A percentile compares a stretch with the other conserved stretches of the same genome.
Conservation (phyloP, 768 basidiomycete species). For the Neoboletus subvelutipes region DNA sequence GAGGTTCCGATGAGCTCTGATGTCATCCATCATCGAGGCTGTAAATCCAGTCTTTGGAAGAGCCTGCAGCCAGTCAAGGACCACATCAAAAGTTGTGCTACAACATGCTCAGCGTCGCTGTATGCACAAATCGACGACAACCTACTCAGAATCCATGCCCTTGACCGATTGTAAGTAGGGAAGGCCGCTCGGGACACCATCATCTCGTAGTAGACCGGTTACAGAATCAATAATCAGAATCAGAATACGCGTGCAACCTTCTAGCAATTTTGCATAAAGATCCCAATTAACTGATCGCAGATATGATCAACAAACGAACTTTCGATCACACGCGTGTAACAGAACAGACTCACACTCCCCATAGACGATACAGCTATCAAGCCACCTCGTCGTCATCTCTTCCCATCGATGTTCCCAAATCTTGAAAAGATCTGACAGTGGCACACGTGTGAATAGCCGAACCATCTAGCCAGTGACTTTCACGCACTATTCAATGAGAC, state of each 20-base stretch:
- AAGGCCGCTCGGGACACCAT: constrained; percentile 28
- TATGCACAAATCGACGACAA: neutral
- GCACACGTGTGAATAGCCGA: neutral
- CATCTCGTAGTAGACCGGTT: constrained; percentile 29
- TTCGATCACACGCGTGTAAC: neutral
- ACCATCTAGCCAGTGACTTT: constrained; percentile 12
- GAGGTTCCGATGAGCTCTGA: constrained; percentile 25
- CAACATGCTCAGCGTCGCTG: neutral
- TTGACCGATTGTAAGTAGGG: constrained; percentile 35
- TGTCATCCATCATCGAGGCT: constrained; percentile 20
- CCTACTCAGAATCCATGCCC: constrained; percentile 43
- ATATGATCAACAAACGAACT: constrained; percentile 1
- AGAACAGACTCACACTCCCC: constrained; percentile 46
- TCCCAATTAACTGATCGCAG: constrained; percentile 52
- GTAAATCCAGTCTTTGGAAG: constrained; percentile 21
- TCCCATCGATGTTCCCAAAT: constrained; percentile 27
- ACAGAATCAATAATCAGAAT: constrained; percentile 37
- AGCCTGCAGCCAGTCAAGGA: constrained; percentile 26
- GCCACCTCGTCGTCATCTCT: constrained; percentile 18
- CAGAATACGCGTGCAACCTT: constrained; percentile 40
- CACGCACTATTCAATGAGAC: constrained; percentile 47
- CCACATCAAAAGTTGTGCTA: constrained; percentile 26
- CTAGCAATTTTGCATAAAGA: constrained; percentile 47
- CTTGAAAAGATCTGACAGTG: constrained; percentile 26
- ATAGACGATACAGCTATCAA: constrained; percentile 27